Conservation (phyloP, 148 eudicot species). For the Vaccinium macrocarpon region DNA sequence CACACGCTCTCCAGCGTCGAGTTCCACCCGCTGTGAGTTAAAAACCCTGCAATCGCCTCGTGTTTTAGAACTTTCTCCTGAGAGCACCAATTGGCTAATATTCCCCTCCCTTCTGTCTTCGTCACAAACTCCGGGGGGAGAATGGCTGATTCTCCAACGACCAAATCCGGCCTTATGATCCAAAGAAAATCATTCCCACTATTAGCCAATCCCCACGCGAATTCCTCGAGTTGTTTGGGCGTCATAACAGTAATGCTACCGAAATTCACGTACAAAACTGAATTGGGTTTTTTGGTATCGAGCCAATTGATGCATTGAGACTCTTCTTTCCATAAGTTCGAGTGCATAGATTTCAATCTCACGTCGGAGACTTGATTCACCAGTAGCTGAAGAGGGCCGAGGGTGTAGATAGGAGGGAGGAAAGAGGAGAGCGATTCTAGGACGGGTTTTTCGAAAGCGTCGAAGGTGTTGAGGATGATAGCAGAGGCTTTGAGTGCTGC, state of each 20-base stretch:
- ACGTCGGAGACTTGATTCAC: conserved; percentile 23
- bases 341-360: conserved; percentile 27
- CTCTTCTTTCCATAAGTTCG: conserved; percentile 61
- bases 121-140: conserved; percentile 41
- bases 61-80: conserved; percentile 45
- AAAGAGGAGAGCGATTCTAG: conserved; percentile 29
- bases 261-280: conserved; percentile 51
- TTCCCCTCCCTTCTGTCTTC: conserved; percentile 37
- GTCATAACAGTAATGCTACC: conserved; percentile 54
- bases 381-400: conserved; percentile 45
- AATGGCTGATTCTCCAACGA: conserved; percentile 32
- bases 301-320: conserved; percentile 47
- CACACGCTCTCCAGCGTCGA: conserved; percentile 28
- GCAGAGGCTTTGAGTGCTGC: conserved; percentile 33
- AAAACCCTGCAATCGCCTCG: conserved; percentile 37
- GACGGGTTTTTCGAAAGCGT: conserved; percentile 40
- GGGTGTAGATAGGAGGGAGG: conserved; percentile 32
- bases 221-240: conserved; percentile 36
- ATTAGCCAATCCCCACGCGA: conserved; percentile 72
- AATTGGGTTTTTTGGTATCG: conserved; percentile 29
- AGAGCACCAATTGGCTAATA: conserved; percentile 51
- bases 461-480: conserved; percentile 50
- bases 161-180: conserved; percentile 60
- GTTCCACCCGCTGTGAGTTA: conserved; percentile 43
- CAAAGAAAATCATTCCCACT: conserved; percentile 51